Conservation (phyloP, 2,329 filamentous ascomycete genomes). For the Trichoderma lentiforme region DNA sequence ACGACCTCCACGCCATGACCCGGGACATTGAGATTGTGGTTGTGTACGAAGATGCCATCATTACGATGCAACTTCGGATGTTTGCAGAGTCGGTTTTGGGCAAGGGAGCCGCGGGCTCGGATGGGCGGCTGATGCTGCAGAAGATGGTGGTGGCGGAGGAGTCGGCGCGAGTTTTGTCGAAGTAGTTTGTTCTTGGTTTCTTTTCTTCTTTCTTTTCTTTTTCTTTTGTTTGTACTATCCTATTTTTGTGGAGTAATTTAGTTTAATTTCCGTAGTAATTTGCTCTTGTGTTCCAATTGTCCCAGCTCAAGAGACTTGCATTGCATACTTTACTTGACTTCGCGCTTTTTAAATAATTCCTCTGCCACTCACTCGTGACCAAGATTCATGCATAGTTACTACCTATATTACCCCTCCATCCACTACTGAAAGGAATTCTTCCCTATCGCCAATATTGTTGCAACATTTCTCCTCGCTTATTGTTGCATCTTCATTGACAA, state of each 20-base stretch:
- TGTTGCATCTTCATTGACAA: neutral
- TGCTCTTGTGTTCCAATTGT: neutral
- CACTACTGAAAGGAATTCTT: neutral
- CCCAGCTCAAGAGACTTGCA: neutral
- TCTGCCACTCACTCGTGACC: neutral
- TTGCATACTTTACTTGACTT: neutral
- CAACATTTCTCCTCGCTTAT: neutral
- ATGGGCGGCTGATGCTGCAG: neutral
- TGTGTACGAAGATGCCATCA: slow-evolving; percentile 2
- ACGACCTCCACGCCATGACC: slow-evolving; percentile 7
- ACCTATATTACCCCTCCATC: neutral
- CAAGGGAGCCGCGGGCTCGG: neutral
- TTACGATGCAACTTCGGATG: slow-evolving; percentile 7
- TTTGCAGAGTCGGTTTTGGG: slow-evolving; percentile 5
- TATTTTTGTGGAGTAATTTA: neutral
- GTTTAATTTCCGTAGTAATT: neutral
- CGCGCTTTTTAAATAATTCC: neutral
- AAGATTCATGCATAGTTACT: neutral
- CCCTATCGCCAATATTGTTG: neutral
- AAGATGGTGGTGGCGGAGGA: slow-evolving; percentile 11
- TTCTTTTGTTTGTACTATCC: neutral
- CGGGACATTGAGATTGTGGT: slow-evolving; percentile 5
- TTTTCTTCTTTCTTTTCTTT: neutral
- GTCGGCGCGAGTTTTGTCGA: neutral
- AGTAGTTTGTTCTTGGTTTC: neutral